These are phyloP conservation scores for Fusarium anguioides DNA, from an alignment of 2,329 filamentous ascomycete species.

Conservation along the genomic window DNA sequence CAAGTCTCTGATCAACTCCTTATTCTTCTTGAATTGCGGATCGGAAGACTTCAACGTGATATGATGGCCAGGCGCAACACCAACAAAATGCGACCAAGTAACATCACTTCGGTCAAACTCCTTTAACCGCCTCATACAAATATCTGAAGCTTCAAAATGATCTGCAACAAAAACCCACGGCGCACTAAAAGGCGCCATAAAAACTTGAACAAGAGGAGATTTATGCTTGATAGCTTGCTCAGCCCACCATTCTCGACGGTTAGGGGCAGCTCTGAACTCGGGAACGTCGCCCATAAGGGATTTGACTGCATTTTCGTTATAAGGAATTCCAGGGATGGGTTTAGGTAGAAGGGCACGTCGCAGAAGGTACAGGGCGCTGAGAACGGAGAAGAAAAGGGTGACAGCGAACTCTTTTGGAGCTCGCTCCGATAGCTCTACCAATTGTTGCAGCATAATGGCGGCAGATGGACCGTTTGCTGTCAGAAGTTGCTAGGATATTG, in stretches of 20 bases:
- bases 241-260: conserved; percentile 24
- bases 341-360: conserved; percentile 15
- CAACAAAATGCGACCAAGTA: conserved; percentile 1
- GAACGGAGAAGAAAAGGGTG: background rate
- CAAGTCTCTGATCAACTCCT: conserved; percentile 33
- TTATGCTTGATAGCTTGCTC: conserved; percentile 22
- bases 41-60: conserved; percentile 14
- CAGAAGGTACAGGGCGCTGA: background rate
- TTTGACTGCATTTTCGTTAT: conserved; percentile 23
- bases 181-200: conserved; percentile 20
- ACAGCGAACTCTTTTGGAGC: background rate
- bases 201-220: conserved; percentile 25
- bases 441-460: background rate
- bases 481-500: background rate
- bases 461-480: too few relatives aligned
- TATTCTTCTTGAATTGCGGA: conserved; percentile 35
- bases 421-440: background rate
- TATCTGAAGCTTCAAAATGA: conserved; percentile 30
- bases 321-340: conserved; percentile 28
- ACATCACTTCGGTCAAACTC: conserved; percentile 27
- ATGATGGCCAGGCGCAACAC: conserved; percentile 5
- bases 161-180: conserved; percentile 33
- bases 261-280: conserved; percentile 7
- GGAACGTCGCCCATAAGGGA: conserved; percentile 28
- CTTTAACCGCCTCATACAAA: conserved; percentile 26